A percentile compares a stretch with the other conserved stretches of the same genome.
Evolutionary conservation across 2,329 filamentous ascomycete species (phyloP).

Genomic region (Aspergillus intermedius): DNA sequence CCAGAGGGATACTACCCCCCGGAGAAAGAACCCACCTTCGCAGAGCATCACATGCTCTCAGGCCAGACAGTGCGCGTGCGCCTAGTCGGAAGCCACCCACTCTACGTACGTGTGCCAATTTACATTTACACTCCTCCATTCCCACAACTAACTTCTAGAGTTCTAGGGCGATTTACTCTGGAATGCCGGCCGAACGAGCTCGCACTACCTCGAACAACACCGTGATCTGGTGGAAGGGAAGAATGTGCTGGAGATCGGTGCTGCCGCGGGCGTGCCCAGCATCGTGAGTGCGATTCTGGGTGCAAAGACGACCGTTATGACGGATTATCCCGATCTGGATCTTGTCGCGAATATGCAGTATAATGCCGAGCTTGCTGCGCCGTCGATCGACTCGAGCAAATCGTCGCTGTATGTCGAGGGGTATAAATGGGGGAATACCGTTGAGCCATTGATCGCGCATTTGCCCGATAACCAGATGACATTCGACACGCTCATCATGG

Average conservation of each 20-base stretch:
- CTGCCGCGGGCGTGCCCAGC: slow-evolving; percentile 77
- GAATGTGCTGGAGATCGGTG: slow-evolving; percentile 81
- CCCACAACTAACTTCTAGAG: slow-evolving; percentile 13
- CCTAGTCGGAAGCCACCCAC: slow-evolving; percentile 77
- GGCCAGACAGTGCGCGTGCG: slow-evolving; percentile 63
- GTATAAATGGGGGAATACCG: slow-evolving; percentile 74
- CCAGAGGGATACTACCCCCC: slow-evolving; percentile 74
- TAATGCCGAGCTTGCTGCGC: slow-evolving; percentile 60
- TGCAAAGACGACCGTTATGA: slow-evolving; percentile 65
- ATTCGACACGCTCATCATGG: slow-evolving; percentile 79
- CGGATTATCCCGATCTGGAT: slow-evolving; percentile 81
- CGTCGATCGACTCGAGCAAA: slow-evolving; percentile 29
- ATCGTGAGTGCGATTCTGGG: slow-evolving; percentile 69
- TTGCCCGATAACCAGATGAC: slow-evolving; percentile 39
- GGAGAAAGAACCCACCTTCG: slow-evolving; percentile 66
- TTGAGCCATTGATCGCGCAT: slow-evolving; percentile 52
- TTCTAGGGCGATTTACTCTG: slow-evolving; percentile 72
- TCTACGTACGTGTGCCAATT: slow-evolving; percentile 57
- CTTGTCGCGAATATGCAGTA: slow-evolving; percentile 71
- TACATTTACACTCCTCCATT: background rate
- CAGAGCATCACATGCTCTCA: slow-evolving; percentile 62
- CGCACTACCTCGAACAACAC: slow-evolving; percentile 70
- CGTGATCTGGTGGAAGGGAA: slow-evolving; percentile 54
- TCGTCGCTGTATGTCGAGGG: slow-evolving; percentile 56
- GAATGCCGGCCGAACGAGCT: slow-evolving; percentile 77